Conservation (phyloP, 148 eudicot species). For the Cornus suecica region DNA sequence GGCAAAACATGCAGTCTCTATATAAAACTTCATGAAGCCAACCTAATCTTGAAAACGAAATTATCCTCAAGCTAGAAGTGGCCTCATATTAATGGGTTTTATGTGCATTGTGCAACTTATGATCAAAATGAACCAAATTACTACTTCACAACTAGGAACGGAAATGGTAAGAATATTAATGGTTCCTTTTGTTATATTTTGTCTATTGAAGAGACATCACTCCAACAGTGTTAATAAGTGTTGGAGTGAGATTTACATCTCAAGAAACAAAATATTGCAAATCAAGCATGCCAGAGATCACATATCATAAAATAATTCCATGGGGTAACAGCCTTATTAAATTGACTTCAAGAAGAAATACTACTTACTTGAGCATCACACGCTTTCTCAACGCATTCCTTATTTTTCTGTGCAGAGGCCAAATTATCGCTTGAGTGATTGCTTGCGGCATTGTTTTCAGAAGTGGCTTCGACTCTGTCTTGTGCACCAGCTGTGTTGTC, state of each 20-base stretch:
- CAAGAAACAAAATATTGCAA: not conserved
- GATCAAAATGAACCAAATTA: not conserved
- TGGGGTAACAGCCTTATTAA: not conserved
- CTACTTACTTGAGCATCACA: conserved; percentile 67
- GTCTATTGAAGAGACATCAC: not conserved
- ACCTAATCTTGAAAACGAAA: not conserved
- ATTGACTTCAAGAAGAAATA: conserved; percentile 5
- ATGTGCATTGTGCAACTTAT: not conserved
- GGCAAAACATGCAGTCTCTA: conserved; percentile 1
- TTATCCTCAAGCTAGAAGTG: not conserved
- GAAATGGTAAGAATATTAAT: not conserved
- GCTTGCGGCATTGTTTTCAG: conserved; percentile 63
- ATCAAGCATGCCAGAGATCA: not conserved
- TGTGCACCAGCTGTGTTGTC: conserved; percentile 41
- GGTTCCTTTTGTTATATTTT: not conserved
- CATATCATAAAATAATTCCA: not conserved
- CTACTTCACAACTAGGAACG: not conserved
- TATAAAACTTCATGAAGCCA: not conserved
- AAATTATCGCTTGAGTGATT: conserved; percentile 57
- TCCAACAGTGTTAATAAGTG: not conserved
- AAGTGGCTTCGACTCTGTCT: conserved; percentile 53
- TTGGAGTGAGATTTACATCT: not conserved
- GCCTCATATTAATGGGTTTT: conserved; percentile 2
- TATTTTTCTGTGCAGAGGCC: conserved; percentile 36
- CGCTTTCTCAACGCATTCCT: conserved; percentile 56